Percentiles rank a stretch among this genome's conserved stretches.
These are phyloP conservation scores for Eutrema japonicum DNA, from an alignment of 345 rosid genomes.

Conservation along the genomic window DNA sequence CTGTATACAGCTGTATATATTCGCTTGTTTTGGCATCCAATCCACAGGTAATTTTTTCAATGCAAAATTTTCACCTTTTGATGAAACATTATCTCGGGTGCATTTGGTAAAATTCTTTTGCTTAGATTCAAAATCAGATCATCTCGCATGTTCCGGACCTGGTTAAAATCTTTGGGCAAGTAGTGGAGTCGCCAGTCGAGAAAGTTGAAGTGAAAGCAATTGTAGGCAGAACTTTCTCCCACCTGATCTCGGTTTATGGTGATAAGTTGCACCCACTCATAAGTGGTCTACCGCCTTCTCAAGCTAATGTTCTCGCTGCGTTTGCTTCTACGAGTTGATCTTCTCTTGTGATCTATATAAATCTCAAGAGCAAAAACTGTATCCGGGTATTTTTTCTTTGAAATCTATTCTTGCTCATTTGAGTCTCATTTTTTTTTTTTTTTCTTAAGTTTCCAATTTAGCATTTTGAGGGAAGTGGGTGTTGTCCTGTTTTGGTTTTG, in stretches of 20 bases:
- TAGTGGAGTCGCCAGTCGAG: conserved; percentile 78
- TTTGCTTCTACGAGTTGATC: conserved; percentile 68
- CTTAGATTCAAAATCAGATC: conserved; percentile 55
- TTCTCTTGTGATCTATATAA: background rate
- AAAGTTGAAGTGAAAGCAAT: conserved; percentile 83
- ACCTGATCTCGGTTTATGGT: conserved; percentile 76
- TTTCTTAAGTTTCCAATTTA: too few relatives aligned
- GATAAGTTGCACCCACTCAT: conserved; percentile 87
- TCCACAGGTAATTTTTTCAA: conserved; percentile 59
- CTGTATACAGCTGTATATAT: conserved; percentile 83
- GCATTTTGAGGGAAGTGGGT: conserved; percentile 13
- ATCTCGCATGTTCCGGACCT: conserved; percentile 80
- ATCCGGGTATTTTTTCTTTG: background rate
- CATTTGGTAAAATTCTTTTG: background rate
- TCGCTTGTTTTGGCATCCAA: conserved; percentile 82
- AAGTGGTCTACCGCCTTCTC: conserved; percentile 71
- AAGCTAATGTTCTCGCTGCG: conserved; percentile 80
- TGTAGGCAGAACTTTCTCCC: conserved; percentile 85
- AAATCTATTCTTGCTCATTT: conserved; percentile 19
- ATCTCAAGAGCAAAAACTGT: background rate
- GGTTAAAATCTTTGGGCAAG: conserved; percentile 88
- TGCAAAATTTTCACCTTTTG: background rate
- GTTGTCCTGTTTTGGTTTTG: conserved; percentile 12
- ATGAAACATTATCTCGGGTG: conserved; percentile 9
- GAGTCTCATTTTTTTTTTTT: background rate